Conservation (phyloP, 2,329 filamentous ascomycete species). For the Fusarium sp. region DNA sequence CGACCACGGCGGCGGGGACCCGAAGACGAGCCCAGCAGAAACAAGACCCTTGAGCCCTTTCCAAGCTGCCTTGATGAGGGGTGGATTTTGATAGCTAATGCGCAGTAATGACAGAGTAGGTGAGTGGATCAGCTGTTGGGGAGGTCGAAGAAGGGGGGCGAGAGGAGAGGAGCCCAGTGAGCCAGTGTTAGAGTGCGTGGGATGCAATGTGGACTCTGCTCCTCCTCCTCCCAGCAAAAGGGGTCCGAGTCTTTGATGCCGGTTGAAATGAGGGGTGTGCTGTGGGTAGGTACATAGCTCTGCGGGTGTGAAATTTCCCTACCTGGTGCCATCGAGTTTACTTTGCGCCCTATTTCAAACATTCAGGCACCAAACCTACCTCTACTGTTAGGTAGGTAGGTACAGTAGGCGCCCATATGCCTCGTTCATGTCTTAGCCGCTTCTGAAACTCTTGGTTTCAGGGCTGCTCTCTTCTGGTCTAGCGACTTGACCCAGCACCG, state of each 20-base stretch:
- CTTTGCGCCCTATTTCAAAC: slow-evolving; percentile 27
- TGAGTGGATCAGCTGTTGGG: slow-evolving; percentile 30
- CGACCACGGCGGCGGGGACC: background rate
- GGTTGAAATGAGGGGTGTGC: slow-evolving; percentile 38
- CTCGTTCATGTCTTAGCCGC: slow-evolving; percentile 2
- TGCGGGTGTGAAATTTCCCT: slow-evolving; percentile 21
- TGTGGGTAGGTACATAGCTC: slow-evolving; percentile 25
- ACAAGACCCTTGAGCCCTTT: slow-evolving; percentile 22
- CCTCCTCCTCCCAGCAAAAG: slow-evolving; percentile 31
- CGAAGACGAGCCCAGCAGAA: slow-evolving; percentile 5
- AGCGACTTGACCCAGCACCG: background rate
- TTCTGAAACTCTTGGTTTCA: slow-evolving; percentile 34
- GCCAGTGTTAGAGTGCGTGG: slow-evolving; percentile 39
- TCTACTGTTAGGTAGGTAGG: slow-evolving; percentile 1
- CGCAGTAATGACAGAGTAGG: slow-evolving; percentile 8
- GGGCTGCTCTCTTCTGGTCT: slow-evolving; percentile 14
- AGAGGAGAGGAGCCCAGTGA: slow-evolving; percentile 2
- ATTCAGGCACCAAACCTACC: slow-evolving; percentile 31
- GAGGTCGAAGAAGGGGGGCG: slow-evolving; percentile 20
- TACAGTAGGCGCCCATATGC: background rate
- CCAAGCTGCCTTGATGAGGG: slow-evolving; percentile 31
- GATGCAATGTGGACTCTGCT: slow-evolving; percentile 35
- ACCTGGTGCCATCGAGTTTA: slow-evolving; percentile 18
- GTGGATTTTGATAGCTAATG: slow-evolving; percentile 26
- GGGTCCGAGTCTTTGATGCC: slow-evolving; percentile 34